Base-by-base conservation (phyloP, 441 rosid genomes). In the Viola pubescens region DNA sequence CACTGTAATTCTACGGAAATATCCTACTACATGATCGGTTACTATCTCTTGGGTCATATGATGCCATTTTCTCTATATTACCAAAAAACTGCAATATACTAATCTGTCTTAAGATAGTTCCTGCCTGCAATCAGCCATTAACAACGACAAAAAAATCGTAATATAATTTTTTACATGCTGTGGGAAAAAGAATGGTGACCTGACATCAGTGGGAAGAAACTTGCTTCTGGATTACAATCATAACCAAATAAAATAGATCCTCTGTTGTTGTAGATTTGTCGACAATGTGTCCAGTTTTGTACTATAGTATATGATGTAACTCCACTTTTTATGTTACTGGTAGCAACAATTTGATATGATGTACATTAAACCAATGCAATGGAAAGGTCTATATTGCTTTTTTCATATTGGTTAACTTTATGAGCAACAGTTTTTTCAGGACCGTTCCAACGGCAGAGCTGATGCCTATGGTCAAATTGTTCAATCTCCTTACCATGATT, bases 371-470 rank as follows among this genome's bases (percentile, higher is more conserved):
- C 34, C 34, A 16, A 16, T 16, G 19, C 19, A 16, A 16, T 16
- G 19, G 19, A 16, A 16, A 55, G 37, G 41, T 45, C 13, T n/a
- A 47, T 47, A 41, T 58, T 47, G 16, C 43, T 3, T 47, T 4
- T 16, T 70, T 68, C 26, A 57, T 44, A 10, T 55, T 14, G 19
- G 12, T 65, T 60, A 8, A 12, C 37, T 49, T 64, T 88, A 87
- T 58, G 97, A 87, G 53, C 80, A 90, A 69, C 92, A 78, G 67
- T 77, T 84, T 78, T 77, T 87, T 41, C 87, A 82, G 49, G 94
- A 91, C 52, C 87, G 79, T 44, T 75, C 91, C 41, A 71, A 64
- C 62, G 68, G 62, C 66, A 74, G 82, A 73, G 73, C 86, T 66
- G 88, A 86, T 65, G 58, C 70, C 63, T 75, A 72, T 74, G 92